Evolutionary conservation across 2,329 filamentous ascomycete species (phyloP).

Genomic region (Metarhizium guizhouense): DNA sequence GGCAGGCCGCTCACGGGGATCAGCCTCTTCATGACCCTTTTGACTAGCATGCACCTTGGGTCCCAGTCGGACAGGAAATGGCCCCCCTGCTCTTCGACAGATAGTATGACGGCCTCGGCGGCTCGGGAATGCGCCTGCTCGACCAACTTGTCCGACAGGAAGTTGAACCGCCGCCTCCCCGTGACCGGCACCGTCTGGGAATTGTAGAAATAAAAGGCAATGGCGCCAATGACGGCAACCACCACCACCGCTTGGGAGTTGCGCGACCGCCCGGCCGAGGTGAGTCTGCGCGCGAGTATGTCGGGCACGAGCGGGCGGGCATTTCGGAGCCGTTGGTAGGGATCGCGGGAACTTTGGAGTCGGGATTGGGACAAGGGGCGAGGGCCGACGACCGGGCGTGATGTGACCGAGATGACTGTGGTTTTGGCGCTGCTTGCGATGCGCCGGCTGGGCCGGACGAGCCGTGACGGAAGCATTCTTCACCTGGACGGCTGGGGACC

Average conservation of each 20-base stretch:
- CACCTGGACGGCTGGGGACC: not conserved
- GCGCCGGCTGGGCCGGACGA: not conserved
- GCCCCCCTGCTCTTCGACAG: slow-evolving; percentile 41
- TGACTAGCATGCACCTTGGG: slow-evolving; percentile 45
- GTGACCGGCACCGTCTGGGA: slow-evolving; percentile 66
- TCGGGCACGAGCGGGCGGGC: slow-evolving; percentile 24
- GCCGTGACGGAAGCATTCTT: not conserved
- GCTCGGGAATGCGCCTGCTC: slow-evolving; percentile 25
- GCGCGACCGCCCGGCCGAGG: slow-evolving; percentile 18
- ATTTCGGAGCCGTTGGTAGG: slow-evolving; percentile 17
- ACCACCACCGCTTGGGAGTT: slow-evolving; percentile 28
- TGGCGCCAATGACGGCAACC: slow-evolving; percentile 32
- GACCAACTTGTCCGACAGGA: slow-evolving; percentile 48
- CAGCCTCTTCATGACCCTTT: slow-evolving; percentile 55
- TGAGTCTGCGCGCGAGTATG: slow-evolving; percentile 15
- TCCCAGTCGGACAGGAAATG: slow-evolving; percentile 53
- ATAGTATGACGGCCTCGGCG: slow-evolving; percentile 36
- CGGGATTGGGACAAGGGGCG: not conserved
- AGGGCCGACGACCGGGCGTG: not conserved
- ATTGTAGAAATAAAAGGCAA: slow-evolving; percentile 57
- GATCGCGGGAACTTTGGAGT: slow-evolving; percentile 7
- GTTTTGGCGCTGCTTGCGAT: not conserved
- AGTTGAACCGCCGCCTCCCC: slow-evolving; percentile 65
- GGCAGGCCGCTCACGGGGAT: slow-evolving; percentile 57
- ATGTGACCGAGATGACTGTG: not conserved